Evolutionary conservation across 441 rosid species (phyloP).

Genomic region (Erodium texanum): DNA sequence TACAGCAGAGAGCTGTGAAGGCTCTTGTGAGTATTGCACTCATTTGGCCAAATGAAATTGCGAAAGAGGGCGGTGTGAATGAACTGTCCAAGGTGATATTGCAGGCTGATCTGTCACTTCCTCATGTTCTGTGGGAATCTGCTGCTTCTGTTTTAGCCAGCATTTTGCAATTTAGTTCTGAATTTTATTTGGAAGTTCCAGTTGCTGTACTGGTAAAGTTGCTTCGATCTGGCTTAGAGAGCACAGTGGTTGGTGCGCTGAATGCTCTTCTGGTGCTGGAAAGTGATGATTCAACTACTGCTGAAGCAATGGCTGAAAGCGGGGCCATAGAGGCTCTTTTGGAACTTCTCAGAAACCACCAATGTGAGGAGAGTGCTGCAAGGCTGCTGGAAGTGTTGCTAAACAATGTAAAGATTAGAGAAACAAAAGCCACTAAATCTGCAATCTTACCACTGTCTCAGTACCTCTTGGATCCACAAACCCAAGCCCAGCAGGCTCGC

Average conservation of each 20-base stretch:
- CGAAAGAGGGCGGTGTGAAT: slow-evolving; percentile 90
- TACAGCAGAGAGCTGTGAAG: slow-evolving; percentile 99
- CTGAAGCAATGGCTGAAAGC: slow-evolving; percentile 99
- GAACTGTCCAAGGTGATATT: slow-evolving; percentile 92
- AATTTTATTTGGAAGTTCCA: slow-evolving; percentile 94
- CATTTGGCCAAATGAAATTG: slow-evolving; percentile 95
- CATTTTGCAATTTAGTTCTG: slow-evolving; percentile 95
- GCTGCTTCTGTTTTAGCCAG: slow-evolving; percentile 82
- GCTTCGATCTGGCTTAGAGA: slow-evolving; percentile 78
- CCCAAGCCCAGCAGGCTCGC: slow-evolving; percentile 96
- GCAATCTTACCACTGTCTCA: slow-evolving; percentile 93
- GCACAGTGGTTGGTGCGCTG: slow-evolving; percentile 78
- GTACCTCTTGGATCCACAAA: slow-evolving; percentile 97
- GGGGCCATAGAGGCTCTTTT: slow-evolving; percentile 98
- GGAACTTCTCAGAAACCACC: slow-evolving; percentile 95
- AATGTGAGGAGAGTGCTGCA: slow-evolving; percentile 95
- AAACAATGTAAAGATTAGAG: slow-evolving; percentile 95
- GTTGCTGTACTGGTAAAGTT: slow-evolving; percentile 91
- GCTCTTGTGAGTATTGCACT: slow-evolving; percentile 92
- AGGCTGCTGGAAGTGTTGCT: slow-evolving; percentile 90
- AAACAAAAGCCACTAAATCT: slow-evolving; percentile 81
- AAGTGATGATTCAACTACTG: slow-evolving; percentile 95
- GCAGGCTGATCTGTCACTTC: slow-evolving; percentile 91
- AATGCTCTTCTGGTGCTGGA: slow-evolving; percentile 97
- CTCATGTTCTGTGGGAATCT: slow-evolving; percentile 93